phyloP scores from a whole-genome alignment of 345 rosid genomes.

The Eucalyptus pumila region DNA sequence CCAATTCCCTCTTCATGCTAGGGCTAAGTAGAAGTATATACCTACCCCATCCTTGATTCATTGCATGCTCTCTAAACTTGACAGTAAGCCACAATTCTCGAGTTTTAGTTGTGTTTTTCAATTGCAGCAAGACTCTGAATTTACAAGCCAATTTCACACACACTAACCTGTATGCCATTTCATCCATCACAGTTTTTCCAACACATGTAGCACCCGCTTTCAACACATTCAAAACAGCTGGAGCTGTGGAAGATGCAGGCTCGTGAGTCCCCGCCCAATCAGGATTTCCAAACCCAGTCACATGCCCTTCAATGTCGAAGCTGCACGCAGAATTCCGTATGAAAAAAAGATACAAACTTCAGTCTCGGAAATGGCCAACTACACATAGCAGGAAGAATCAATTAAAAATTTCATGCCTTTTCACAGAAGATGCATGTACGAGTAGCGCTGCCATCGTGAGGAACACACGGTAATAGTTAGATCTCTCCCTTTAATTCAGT shows the following conservation, averaged over 20 bases:
- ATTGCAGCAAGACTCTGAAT: not conserved
- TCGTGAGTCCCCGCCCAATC: constrained; percentile 86
- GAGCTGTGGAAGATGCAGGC: constrained; percentile 62
- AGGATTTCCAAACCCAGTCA: constrained; percentile 88
- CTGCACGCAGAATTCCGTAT: constrained; percentile 14
- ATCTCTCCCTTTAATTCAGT: not conserved
- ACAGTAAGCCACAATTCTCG: not conserved
- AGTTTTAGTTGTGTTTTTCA: not conserved
- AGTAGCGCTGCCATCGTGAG: not conserved
- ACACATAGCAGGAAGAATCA: not conserved
- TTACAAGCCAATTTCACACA: not conserved
- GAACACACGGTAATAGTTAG: not conserved
- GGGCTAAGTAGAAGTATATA: not conserved
- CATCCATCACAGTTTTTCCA: constrained; percentile 84
- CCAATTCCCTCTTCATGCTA: not conserved
- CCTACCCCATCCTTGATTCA: not conserved
- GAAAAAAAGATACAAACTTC: not conserved
- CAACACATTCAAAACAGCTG: constrained; percentile 47
- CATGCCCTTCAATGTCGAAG: constrained; percentile 70
- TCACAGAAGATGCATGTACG: not conserved
- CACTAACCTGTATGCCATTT: constrained; percentile 82
- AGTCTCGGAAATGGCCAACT: not conserved
- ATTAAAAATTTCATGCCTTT: not conserved
- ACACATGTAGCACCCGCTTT: constrained; percentile 58
- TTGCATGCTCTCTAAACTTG: not conserved